phyloP scores from a whole-genome alignment of 1,284 basidiomycete species.

The Irpex rosettiformis region DNA sequence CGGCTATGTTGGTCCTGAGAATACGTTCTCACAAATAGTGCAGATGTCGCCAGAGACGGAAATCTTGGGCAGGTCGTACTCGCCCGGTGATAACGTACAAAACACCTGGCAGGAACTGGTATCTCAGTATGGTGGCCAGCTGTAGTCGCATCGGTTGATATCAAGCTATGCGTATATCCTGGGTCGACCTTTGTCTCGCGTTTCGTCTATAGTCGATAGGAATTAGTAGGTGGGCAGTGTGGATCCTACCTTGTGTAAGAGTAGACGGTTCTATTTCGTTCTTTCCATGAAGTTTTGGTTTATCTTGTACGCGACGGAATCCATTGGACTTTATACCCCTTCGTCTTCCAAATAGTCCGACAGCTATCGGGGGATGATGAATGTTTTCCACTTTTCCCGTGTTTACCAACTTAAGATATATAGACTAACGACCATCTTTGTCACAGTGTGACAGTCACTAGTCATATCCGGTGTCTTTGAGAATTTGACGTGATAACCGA shows the following conservation, averaged over 20 bases:
- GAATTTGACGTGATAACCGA: no score
- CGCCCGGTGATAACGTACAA: constrained; percentile 31
- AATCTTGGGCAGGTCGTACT: constrained; percentile 26
- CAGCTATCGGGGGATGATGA: neutral
- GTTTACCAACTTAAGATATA: no score
- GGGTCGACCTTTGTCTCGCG: constrained; percentile 14
- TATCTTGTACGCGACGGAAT: no score
- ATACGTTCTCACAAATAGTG: constrained; percentile 10
- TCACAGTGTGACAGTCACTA: no score
- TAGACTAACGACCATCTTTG: no score
- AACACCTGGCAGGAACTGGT: constrained; percentile 38
- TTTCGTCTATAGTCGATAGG: constrained; percentile 6
- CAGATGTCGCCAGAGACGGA: constrained; percentile 23
- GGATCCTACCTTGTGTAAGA: neutral
- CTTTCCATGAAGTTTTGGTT: no score
- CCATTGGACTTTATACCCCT: neutral
- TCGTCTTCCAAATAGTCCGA: neutral
- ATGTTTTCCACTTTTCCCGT: neutral
- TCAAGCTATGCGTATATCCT: neutral
- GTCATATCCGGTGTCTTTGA: no score
- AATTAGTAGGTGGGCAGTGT: neutral
- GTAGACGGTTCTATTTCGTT: neutral
- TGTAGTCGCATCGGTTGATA: no score
- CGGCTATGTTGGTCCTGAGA: constrained; percentile 30
- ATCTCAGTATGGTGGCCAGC: constrained; percentile 33